These are phyloP conservation scores for Aspergillus pseudotamarii DNA, from an alignment of 2,329 filamentous ascomycete genomes.

Conservation along the genomic window DNA sequence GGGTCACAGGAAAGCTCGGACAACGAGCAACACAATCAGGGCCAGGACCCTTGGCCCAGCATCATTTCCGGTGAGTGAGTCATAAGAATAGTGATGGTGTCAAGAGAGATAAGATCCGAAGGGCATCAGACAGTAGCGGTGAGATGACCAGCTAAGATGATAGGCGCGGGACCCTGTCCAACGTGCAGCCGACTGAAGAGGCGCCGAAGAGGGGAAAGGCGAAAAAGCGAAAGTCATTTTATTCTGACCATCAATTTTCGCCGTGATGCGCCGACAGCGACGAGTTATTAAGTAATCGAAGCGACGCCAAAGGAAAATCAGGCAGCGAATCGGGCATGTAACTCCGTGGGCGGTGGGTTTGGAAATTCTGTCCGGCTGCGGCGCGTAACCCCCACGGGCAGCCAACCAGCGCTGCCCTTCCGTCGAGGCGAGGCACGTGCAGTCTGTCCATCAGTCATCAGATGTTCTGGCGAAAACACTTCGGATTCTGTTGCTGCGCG, in stretches of 20 bases:
- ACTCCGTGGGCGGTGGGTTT: conserved; percentile 1
- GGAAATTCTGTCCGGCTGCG: conserved; percentile 18
- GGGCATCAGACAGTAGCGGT: conserved; percentile 22
- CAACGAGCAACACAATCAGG: background rate
- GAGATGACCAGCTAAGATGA: conserved; percentile 14
- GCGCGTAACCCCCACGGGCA: conserved; percentile 11
- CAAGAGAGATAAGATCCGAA: background rate
- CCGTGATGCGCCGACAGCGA: conserved; percentile 25
- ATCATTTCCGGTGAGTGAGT: conserved; percentile 1
- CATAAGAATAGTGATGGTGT: background rate
- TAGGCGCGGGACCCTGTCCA: conserved; percentile 20
- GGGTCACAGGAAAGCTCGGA: background rate
- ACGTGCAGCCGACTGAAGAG: conserved; percentile 8
- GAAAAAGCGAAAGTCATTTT: background rate
- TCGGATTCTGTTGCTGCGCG: background rate
- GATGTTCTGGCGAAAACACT: conserved; percentile 1
- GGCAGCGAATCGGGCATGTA: conserved; percentile 5
- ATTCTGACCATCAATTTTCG: conserved; percentile 4
- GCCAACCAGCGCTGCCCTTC: background rate
- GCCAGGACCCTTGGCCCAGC: conserved; percentile 1
- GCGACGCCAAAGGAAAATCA: background rate
- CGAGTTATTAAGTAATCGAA: conserved; percentile 24
- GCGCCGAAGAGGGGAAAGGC: conserved; percentile 4
- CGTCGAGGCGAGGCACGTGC: conserved; percentile 4
- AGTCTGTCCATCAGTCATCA: background rate